These are phyloP conservation scores for Gyrodon lividus DNA, from an alignment of 768 basidiomycete species.

Conservation along the genomic window DNA sequence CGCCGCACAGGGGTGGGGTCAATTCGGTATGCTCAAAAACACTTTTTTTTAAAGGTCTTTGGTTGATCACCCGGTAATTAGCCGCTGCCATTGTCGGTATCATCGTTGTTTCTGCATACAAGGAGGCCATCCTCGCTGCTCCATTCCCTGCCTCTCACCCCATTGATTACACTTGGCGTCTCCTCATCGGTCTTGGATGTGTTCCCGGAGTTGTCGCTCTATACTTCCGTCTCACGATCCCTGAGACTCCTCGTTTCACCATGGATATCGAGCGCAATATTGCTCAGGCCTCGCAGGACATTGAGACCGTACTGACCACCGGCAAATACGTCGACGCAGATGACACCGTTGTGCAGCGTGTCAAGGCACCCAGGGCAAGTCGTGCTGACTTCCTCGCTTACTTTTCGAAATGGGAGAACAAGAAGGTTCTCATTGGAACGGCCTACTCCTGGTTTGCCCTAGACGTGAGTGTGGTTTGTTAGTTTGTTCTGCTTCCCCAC, in stretches of 20 bases:
- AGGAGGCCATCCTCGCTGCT: constrained; percentile 50
- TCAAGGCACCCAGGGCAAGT: constrained; percentile 66
- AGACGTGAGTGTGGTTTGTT: constrained; percentile 49
- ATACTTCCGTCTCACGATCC: constrained; percentile 92
- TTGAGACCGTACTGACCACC: constrained; percentile 60
- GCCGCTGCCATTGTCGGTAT: constrained; percentile 66
- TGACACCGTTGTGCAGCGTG: constrained; percentile 57
- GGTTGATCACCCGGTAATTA: constrained; percentile 17
- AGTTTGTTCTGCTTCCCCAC: neutral
- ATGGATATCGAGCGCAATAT: constrained; percentile 90
- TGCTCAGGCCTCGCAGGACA: constrained; percentile 69
- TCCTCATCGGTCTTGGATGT: constrained; percentile 85
- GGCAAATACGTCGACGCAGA: constrained; percentile 49
- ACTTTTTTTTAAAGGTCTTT: neutral
- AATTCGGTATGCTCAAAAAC: constrained; percentile 52
- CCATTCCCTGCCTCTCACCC: constrained; percentile 38
- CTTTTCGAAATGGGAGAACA: constrained; percentile 75
- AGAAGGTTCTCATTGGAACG: constrained; percentile 75
- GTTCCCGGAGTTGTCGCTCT: constrained; percentile 79
- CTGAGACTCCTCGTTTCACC: constrained; percentile 88
- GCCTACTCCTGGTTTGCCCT: constrained; percentile 89
- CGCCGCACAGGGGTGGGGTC: constrained; percentile 85
- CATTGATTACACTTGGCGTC: constrained; percentile 81
- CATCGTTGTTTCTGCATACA: constrained; percentile 68
- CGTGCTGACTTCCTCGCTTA: constrained; percentile 64